Conservation (phyloP, 2,329 filamentous ascomycete species). For the Sporothrix brasiliensis region DNA sequence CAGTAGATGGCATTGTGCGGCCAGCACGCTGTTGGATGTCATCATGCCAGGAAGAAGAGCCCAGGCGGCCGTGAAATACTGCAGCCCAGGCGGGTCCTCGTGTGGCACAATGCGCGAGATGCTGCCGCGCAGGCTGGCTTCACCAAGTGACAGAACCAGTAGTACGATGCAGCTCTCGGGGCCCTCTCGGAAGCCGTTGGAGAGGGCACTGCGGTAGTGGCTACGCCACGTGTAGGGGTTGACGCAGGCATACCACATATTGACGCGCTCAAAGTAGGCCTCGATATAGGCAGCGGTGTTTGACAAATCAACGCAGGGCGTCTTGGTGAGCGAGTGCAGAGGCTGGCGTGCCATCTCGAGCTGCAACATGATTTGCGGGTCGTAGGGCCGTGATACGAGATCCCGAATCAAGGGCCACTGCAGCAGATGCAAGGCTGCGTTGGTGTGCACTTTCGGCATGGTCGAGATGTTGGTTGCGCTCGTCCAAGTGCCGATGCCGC, state of each 20-base stretch:
- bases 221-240: slow-evolving; percentile 79
- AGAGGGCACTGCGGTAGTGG: slow-evolving; percentile 74
- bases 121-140: slow-evolving; percentile 73
- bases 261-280: slow-evolving; percentile 79
- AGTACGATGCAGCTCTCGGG: slow-evolving; percentile 82
- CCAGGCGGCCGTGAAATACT: slow-evolving; percentile 83
- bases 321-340: slow-evolving; percentile 67
- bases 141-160: slow-evolving; percentile 74
- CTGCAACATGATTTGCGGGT: slow-evolving; percentile 79
- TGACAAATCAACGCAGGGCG: slow-evolving; percentile 69
- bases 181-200: slow-evolving; percentile 75
- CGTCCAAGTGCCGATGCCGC: slow-evolving; percentile 73
- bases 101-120: slow-evolving; percentile 71
- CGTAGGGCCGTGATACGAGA: slow-evolving; percentile 74
- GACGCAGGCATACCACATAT: slow-evolving; percentile 83
- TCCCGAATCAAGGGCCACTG: slow-evolving; percentile 82
- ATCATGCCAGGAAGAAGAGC: slow-evolving; percentile 74
- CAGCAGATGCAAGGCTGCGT: slow-evolving; percentile 74
- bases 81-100: slow-evolving; percentile 72
- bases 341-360: slow-evolving; percentile 79
- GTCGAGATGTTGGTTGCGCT: slow-evolving; percentile 71
- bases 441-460: slow-evolving; percentile 84
- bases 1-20: slow-evolving; percentile 78
- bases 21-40: slow-evolving; percentile 76
- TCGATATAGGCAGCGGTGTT: slow-evolving; percentile 75